These are phyloP conservation scores for Wickerhamomyces alni DNA, from an alignment of 805 yeast genomes.

Conservation along the genomic window DNA sequence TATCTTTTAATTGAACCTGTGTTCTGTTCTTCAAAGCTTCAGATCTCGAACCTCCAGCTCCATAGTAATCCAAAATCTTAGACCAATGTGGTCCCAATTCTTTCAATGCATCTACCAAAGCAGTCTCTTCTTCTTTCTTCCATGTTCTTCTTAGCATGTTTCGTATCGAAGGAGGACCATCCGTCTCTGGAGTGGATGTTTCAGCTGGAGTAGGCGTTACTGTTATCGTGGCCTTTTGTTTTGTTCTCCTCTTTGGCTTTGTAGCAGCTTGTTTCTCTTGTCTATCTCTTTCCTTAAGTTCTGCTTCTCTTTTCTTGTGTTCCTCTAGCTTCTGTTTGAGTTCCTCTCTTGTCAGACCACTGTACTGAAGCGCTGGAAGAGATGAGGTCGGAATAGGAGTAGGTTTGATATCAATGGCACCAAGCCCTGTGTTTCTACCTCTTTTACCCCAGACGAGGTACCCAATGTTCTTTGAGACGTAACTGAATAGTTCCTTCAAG, in stretches of 20 bases:
- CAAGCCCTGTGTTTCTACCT: conserved; percentile 24
- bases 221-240: too few relatives aligned
- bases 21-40: conserved; percentile 84
- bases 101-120: conserved; percentile 74
- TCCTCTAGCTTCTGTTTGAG: conserved; percentile 11
- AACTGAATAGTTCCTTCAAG: conserved; percentile 71
- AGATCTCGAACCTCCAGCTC: conserved; percentile 84
- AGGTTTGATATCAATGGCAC: conserved; percentile 7
- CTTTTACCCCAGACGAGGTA: conserved; percentile 65
- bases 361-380: background rate
- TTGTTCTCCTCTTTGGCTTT: conserved; percentile 4
- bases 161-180: conserved; percentile 7
- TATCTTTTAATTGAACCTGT: conserved; percentile 91
- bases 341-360: conserved; percentile 18
- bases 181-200: too few relatives aligned
- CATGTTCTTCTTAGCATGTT: conserved; percentile 58
- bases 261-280: background rate
- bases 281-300: conserved; percentile 12
- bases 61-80: conserved; percentile 81
- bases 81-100: conserved; percentile 91
- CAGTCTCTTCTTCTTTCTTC: conserved; percentile 85
- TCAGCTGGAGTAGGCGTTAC: too few relatives aligned
- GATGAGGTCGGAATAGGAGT: background rate
- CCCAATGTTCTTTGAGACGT: conserved; percentile 69
- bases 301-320: conserved; percentile 11